Percentiles rank a stretch among this genome's conserved stretches.
Conservation (phyloP, 176 grass and related monocot genomes). For the Musa beccarii region DNA sequence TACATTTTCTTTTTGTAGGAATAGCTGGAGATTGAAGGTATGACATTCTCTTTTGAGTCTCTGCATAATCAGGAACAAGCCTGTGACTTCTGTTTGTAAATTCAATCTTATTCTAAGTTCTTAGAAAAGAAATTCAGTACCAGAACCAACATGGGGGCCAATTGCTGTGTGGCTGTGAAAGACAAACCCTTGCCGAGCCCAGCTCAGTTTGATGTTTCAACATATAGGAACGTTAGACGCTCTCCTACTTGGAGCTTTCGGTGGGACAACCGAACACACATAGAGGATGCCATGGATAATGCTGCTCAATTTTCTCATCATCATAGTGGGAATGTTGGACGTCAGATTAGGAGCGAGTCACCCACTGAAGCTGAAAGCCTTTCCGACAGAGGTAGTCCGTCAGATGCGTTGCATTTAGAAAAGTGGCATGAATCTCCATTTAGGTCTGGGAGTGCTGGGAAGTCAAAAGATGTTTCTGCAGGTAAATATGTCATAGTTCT, state of each 20-base stretch:
- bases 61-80: not conserved
- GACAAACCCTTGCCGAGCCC: conserved; percentile 29
- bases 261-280: conserved; percentile 57
- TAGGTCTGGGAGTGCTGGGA: conserved; percentile 27
- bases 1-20: not conserved
- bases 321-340: conserved; percentile 24
- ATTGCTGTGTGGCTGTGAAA: conserved; percentile 44
- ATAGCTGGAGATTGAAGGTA: not conserved
- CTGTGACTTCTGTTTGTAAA: not conserved
- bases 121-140: not conserved
- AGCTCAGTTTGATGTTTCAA: conserved; percentile 29
- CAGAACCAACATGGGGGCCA: conserved; percentile 36
- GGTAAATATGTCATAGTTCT: conserved; percentile 17
- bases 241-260: conserved; percentile 64
- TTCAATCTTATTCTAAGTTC: not conserved
- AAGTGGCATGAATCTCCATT: conserved; percentile 28
- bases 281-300: conserved; percentile 32
- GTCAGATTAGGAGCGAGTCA: conserved; percentile 26
- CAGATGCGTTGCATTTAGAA: conserved; percentile 8
- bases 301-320: conserved; percentile 23
- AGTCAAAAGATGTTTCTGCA: conserved; percentile 24
- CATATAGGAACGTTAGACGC: conserved; percentile 36
- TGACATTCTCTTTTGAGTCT: not conserved
- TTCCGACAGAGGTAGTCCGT: conserved; percentile 8
- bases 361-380: conserved; percentile 19